Base-by-base conservation (phyloP, 2,329 filamentous ascomycete species). In the Penicillium polonicum region DNA sequence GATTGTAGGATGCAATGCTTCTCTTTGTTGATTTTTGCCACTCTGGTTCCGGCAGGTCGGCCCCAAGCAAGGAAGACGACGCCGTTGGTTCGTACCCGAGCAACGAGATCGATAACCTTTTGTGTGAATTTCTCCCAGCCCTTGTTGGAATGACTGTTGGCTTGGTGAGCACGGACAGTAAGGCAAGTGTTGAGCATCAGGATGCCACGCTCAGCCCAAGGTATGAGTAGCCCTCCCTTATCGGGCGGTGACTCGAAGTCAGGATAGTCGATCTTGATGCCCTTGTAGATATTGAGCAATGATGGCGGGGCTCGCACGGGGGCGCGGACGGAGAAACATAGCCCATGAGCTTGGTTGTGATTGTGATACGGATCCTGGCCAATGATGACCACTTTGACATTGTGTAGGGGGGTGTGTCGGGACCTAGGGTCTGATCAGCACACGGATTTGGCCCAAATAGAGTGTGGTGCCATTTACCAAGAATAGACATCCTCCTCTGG, bases 361-460 rank as follows among this genome's bases (percentile, higher is more conserved):
- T 96, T 96, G 80, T 99, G 94, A 76, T 99, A 99, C 3, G 94
- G 94, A 73, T 99, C 94, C 79, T 99, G 94, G 64, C 94, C 94
- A 54, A 97, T 77, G 70, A 99, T 92, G 60, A 99, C 92, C 57
- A 90, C 89, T 75, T 96, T 96, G 74, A 97, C 92, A 15, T 83
- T 88, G 78, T 88, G 80, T 67, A 99, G 87, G 8, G 94, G 92
- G 0, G 93, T 97, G 74, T 96, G 89, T 27, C 92, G 89, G 60
- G 93, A 97, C 93, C 93, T 97, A 58, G n/a, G 42, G 57, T 35
- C n/a, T 41, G 39, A 58, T 71, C 62, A 71, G 65, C 51, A 35
- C 29, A 33, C 46, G 13, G 15, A 27, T 13, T 25, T 27, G 39
- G 44, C 48, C 17, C 9, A 35, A 57, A 29, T 9, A 21, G 38